These are phyloP conservation scores for Anisodus acutangulus DNA, from an alignment of 257 asterid genomes.

Conservation along the genomic window DNA sequence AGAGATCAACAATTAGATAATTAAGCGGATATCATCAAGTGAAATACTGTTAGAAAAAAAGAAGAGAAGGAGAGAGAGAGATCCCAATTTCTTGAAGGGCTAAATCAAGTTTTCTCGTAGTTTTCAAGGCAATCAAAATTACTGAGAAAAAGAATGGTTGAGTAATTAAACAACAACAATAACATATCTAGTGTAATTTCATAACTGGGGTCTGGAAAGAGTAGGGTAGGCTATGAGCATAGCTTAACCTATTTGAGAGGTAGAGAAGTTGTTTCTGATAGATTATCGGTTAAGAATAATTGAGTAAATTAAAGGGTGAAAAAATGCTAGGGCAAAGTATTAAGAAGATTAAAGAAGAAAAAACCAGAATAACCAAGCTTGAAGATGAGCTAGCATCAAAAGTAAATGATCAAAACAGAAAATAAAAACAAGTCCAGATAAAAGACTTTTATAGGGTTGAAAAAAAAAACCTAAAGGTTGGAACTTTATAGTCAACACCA, in stretches of 20 bases:
- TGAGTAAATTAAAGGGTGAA: background rate
- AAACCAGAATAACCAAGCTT: background rate
- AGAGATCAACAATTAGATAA: background rate
- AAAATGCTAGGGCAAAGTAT: background rate
- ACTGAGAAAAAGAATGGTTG: background rate
- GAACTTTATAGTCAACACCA: background rate
- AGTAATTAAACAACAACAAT: too few species aligned
- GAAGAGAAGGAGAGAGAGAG: background rate
- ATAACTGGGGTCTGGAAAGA: too few species aligned
- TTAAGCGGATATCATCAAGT: background rate
- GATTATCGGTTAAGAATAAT: too few species aligned
- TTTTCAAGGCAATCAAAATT: background rate
- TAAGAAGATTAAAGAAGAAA: background rate
- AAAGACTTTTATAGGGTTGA: too few species aligned
- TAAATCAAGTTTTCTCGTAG: background rate
- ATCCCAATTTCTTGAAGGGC: conserved; percentile 1
- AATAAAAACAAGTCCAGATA: background rate
- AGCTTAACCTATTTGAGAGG: too few species aligned
- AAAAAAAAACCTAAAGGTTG: background rate
- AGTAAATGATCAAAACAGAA: conserved; percentile 19
- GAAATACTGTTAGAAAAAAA: background rate
- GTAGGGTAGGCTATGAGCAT: too few species aligned
- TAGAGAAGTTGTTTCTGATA: too few species aligned
- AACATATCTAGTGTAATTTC: too few species aligned
- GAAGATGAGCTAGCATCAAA: conserved; percentile 18